A percentile compares a stretch with the other conserved stretches of the same genome.
Conservation (phyloP, 805 yeast species). For the Candida orba region DNA sequence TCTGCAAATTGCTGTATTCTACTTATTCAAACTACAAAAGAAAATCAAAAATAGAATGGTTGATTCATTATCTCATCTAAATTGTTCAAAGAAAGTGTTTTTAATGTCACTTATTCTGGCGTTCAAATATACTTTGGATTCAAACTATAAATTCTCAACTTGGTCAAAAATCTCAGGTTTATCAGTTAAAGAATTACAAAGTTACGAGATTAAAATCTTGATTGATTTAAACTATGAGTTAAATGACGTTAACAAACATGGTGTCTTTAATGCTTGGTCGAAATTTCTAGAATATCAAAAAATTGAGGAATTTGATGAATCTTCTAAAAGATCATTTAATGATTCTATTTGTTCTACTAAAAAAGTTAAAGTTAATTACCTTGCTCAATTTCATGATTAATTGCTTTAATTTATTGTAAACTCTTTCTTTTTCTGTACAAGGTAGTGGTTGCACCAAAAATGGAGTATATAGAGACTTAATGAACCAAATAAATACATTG, state of each 20-base stretch:
- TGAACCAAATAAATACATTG: neutral
- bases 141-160: slow-evolving; percentile 56
- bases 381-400: too few species aligned
- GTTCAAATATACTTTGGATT: slow-evolving; percentile 67
- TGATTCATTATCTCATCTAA: neutral
- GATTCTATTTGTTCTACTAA: neutral
- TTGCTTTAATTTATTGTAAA: too few species aligned
- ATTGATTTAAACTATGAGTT: slow-evolving; percentile 48
- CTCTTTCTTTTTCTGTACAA: too few species aligned
- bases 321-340: neutral
- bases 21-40: slow-evolving; percentile 43
- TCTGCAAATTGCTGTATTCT: slow-evolving; percentile 61
- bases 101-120: slow-evolving; percentile 64
- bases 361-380: neutral
- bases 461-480: neutral
- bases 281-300: neutral
- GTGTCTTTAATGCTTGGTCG: neutral
- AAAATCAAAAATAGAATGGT: slow-evolving; percentile 10
- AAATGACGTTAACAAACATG: slow-evolving; percentile 21
- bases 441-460: too few species aligned
- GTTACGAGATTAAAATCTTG: slow-evolving; percentile 48
- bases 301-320: neutral
- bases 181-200: slow-evolving; percentile 39
- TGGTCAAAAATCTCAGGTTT: slow-evolving; percentile 77
- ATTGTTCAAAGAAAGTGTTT: slow-evolving; percentile 60